A percentile compares a stretch with the other conserved stretches of the same genome.
Conservation (phyloP, 257 asterid genomes). For the Gentiana straminea region DNA sequence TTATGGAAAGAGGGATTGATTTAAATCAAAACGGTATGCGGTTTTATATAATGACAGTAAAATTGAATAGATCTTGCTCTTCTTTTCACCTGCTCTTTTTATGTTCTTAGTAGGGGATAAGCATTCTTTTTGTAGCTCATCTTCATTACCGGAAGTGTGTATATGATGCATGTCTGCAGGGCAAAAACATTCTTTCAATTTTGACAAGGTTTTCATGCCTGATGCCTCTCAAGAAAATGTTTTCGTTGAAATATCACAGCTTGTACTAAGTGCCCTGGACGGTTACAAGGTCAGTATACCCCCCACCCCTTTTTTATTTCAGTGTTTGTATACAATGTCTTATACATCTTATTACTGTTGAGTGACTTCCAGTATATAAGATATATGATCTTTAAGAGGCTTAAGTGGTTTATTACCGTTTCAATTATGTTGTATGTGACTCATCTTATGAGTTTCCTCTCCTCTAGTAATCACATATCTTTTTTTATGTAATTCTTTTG, state of each 20-base stretch:
- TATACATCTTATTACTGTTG: too few species aligned
- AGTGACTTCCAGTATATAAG: too few species aligned
- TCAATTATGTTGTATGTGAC: too few species aligned
- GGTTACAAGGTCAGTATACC: conserved; percentile 67
- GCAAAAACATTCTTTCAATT: conserved; percentile 73
- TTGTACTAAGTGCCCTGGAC: conserved; percentile 97
- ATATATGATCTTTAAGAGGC: too few species aligned
- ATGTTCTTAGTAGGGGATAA: background rate
- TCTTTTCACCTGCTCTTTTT: conserved; percentile 5
- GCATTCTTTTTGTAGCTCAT: too few species aligned
- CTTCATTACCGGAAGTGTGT: too few species aligned
- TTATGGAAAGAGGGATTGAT: conserved; percentile 72
- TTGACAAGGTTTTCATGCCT: conserved; percentile 80
- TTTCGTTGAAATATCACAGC: conserved; percentile 91
- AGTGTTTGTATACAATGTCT: too few species aligned
- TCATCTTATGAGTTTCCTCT: too few species aligned
- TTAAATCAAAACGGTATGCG: conserved; percentile 57
- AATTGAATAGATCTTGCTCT: conserved; percentile 1
- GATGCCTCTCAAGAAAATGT: conserved; percentile 85
- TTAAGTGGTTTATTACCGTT: too few species aligned
- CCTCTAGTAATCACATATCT: too few species aligned
- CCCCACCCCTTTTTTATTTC: too few species aligned
- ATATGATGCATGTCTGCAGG: conserved; percentile 25
- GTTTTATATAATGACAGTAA: conserved; percentile 4
- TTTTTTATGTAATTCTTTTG: too few species aligned